Conservation (phyloP, 202 grass and related monocot species). For the Panicum hallii region DNA sequence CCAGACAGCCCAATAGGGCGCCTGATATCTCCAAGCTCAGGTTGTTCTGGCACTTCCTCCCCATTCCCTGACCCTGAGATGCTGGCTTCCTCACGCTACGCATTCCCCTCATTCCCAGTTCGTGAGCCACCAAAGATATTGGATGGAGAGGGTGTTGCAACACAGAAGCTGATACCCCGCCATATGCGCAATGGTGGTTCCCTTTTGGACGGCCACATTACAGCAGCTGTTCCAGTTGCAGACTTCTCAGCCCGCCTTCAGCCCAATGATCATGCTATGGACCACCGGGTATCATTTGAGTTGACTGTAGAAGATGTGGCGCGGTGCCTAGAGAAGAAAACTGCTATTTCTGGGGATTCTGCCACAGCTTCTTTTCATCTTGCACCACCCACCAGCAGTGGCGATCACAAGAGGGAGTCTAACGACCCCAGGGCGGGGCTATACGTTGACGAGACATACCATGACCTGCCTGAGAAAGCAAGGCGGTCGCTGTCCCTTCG, state of each 20-base stretch:
- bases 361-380: constrained; percentile 52
- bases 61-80: constrained; percentile 62
- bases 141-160: constrained; percentile 57
- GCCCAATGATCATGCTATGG: constrained; percentile 74
- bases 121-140: constrained; percentile 69
- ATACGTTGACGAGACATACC: constrained; percentile 68
- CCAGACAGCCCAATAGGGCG: constrained; percentile 82
- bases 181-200: constrained; percentile 75
- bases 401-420: constrained; percentile 49
- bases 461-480: constrained; percentile 86
- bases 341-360: constrained; percentile 56
- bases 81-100: constrained; percentile 44
- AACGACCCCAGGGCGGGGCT: constrained; percentile 45
- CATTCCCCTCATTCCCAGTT: constrained; percentile 66
- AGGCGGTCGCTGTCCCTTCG: constrained; percentile 73
- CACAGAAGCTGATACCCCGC: constrained; percentile 67
- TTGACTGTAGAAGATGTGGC: constrained; percentile 88
- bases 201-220: constrained; percentile 76
- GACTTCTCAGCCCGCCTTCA: constrained; percentile 62
- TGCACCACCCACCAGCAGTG: constrained; percentile 38
- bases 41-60: constrained; percentile 78
- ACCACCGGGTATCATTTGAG: constrained; percentile 91
- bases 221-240: constrained; percentile 56
- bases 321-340: constrained; percentile 89
- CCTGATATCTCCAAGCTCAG: constrained; percentile 80